Percentiles rank a stretch among this genome's conserved stretches.
These are phyloP conservation scores for Tuber calosporum DNA, from an alignment of 495 filamentous ascomycete species.

Conservation along the genomic window DNA sequence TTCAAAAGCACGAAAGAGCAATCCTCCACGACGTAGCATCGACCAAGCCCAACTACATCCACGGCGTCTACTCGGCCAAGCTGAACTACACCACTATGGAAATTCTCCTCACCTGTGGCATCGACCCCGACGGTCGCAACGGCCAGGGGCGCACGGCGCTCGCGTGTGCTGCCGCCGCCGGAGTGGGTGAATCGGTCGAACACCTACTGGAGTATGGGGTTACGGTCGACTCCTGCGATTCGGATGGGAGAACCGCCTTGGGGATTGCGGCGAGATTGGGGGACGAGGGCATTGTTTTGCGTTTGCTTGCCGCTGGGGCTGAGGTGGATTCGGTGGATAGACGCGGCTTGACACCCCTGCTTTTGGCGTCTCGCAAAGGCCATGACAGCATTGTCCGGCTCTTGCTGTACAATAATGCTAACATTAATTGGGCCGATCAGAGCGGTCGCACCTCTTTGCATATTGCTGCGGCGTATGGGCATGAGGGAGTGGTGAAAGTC, in stretches of 20 bases:
- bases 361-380: slow-evolving; percentile 28
- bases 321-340: slow-evolving; percentile 34
- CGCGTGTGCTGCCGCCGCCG: background rate
- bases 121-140: background rate
- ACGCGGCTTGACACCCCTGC: slow-evolving; percentile 39
- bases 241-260: slow-evolving; percentile 37
- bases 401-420: slow-evolving; percentile 23
- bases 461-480: slow-evolving; percentile 27
- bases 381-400: slow-evolving; percentile 27
- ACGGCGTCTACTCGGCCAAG: too few relatives aligned
- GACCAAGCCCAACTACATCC: background rate
- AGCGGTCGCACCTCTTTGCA: slow-evolving; percentile 30
- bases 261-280: slow-evolving; percentile 33
- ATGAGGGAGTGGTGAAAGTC: slow-evolving; percentile 18
- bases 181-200: background rate
- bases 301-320: slow-evolving; percentile 40
- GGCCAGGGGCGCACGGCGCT: background rate
- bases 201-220: background rate
- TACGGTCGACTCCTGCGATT: slow-evolving; percentile 19
- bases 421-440: slow-evolving; percentile 20
- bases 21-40: background rate
- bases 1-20: background rate
- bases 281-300: slow-evolving; percentile 27
- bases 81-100: background rate
- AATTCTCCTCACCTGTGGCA: background rate